Evolutionary conservation across 192 early-diverging fungal genomes (phyloP).

Genomic region (Spinellus fusiger): DNA sequence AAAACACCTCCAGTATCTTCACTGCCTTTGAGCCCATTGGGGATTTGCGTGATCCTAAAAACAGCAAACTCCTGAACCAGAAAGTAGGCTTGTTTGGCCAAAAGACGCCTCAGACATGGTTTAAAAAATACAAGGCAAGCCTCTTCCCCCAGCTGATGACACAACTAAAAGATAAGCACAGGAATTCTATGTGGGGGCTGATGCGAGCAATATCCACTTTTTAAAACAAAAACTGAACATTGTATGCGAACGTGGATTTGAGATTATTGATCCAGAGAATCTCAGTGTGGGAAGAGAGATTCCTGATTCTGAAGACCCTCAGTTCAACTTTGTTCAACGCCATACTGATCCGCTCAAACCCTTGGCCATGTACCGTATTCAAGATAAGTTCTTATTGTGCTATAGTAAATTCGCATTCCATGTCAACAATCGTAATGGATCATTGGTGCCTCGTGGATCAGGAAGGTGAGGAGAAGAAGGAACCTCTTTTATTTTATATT

Average conservation of each 20-base stretch:
- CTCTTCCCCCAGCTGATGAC: no score
- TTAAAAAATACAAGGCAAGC: slow-evolving; percentile 27
- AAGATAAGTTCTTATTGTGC: slow-evolving; percentile 76
- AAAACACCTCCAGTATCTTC: slow-evolving; percentile 19
- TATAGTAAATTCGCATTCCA: slow-evolving; percentile 95
- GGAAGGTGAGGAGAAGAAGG: slow-evolving; percentile 50
- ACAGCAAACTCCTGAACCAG: slow-evolving; percentile 10
- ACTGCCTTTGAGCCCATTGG: slow-evolving; percentile 18
- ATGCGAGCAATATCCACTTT: slow-evolving; percentile 83
- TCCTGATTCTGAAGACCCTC: slow-evolving; percentile 74
- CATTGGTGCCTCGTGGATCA: slow-evolving; percentile 13
- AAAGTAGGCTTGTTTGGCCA: slow-evolving; percentile 2
- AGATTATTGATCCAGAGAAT: slow-evolving; percentile 86
- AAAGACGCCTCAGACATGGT: slow-evolving; percentile 9
- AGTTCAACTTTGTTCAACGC: slow-evolving; percentile 77
- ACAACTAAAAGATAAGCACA: slow-evolving; percentile 23
- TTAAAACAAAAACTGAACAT: slow-evolving; percentile 82
- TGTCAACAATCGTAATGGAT: slow-evolving; percentile 78
- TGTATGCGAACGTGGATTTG: slow-evolving; percentile 90
- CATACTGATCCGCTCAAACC: slow-evolving; percentile 67
- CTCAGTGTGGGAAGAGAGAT: slow-evolving; percentile 75
- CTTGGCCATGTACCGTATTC: slow-evolving; percentile 78
- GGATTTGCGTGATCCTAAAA: slow-evolving; percentile 26
- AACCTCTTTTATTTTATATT: slow-evolving; percentile 38
- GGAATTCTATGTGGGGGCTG: slow-evolving; percentile 93